These are phyloP conservation scores for Beauveria australis DNA, from an alignment of 2,329 filamentous ascomycete genomes.

Conservation along the genomic window DNA sequence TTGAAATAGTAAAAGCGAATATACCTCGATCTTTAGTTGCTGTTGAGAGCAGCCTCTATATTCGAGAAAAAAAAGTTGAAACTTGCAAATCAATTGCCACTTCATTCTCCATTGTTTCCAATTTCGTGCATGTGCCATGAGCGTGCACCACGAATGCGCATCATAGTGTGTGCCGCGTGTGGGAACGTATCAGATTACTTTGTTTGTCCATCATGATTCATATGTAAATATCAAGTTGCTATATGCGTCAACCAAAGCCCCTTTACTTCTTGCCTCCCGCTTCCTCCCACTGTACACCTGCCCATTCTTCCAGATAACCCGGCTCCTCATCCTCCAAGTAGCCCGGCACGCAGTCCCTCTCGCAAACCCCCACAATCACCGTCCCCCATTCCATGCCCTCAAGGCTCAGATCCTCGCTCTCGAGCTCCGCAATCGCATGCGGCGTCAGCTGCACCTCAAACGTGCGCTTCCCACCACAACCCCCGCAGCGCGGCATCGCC, in stretches of 20 bases:
- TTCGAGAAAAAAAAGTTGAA: conserved; percentile 7
- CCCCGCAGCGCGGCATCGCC: conserved; percentile 65
- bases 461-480: conserved; percentile 65
- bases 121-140: not conserved
- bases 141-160: not conserved
- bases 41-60: not conserved
- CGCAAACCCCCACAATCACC: conserved; percentile 78
- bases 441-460: conserved; percentile 94
- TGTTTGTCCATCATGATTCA: conserved; percentile 14
- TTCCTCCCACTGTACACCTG: conserved; percentile 98
- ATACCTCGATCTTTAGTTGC: not conserved
- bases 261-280: conserved; percentile 31
- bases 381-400: conserved; percentile 99
- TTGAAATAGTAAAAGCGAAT: conserved; percentile 10
- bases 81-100: not conserved
- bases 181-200: not conserved
- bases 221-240: conserved; percentile 16
- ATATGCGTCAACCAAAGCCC: not conserved
- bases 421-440: conserved; percentile 80
- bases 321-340: conserved; percentile 52
- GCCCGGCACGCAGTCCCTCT: conserved; percentile 61
- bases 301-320: conserved; percentile 90
- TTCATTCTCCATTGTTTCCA: not conserved
- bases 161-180: not conserved
- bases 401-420: conserved; percentile 61